Percentiles rank a stretch among this genome's conserved stretches.
phyloP scores from a whole-genome alignment of 192 early-diverging fungal genomes.

The Mortierella claussenii region DNA sequence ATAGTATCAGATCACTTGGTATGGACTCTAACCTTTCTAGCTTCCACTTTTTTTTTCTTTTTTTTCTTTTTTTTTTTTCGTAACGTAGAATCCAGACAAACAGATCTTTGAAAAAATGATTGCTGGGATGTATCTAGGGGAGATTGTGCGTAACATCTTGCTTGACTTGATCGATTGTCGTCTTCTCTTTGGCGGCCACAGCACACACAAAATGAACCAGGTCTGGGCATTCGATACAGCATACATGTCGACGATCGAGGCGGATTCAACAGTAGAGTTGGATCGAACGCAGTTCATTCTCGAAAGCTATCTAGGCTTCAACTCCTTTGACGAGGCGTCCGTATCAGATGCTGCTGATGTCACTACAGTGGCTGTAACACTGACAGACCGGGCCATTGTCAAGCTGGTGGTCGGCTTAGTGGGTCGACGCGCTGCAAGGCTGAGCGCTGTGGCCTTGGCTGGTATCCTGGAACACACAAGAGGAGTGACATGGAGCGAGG shows the following conservation, averaged over 20 bases:
- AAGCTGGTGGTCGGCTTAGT: constrained; percentile 80
- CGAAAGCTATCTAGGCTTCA: constrained; percentile 11
- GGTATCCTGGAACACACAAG: constrained; percentile 34
- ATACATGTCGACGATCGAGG: constrained; percentile 77
- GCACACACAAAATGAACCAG: constrained; percentile 66
- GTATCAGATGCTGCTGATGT: not conserved
- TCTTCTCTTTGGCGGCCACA: too few species aligned
- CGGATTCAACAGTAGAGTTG: constrained; percentile 72
- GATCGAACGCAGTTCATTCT: constrained; percentile 20
- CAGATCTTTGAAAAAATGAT: too few species aligned
- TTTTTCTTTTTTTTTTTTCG: too few species aligned
- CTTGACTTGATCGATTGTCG: too few species aligned
- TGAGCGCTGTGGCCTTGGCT: constrained; percentile 66
- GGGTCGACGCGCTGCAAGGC: constrained; percentile 79
- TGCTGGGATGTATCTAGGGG: too few species aligned
- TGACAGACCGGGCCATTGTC: constrained; percentile 79
- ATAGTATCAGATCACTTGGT: too few species aligned
- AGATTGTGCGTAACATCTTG: too few species aligned
- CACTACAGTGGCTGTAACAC: constrained; percentile 60
- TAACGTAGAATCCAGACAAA: too few species aligned
- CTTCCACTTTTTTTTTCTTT: too few species aligned
- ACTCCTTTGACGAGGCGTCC: constrained; percentile 64
- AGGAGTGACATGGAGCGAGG: not conserved
- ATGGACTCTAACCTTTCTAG: too few species aligned
- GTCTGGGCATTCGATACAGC: constrained; percentile 78